A percentile compares a stretch with the other conserved stretches of the same genome.
These are phyloP conservation scores for Eragrostis tef DNA, from an alignment of 202 grass and related monocot species.

Conservation along the genomic window DNA sequence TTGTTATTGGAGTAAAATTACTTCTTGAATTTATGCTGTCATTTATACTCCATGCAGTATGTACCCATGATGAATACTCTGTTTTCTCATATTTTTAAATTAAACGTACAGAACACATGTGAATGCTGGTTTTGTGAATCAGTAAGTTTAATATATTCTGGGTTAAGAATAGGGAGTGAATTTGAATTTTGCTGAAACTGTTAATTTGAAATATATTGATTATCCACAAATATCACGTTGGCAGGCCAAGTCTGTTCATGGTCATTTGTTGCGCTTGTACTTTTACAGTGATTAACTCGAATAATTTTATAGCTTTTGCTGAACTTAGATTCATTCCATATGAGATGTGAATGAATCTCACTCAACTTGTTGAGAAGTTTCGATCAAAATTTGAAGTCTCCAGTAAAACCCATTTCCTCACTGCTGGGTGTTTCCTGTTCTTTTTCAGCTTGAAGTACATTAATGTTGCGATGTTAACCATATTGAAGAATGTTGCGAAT, in stretches of 20 bases:
- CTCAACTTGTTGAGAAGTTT: slow-evolving; percentile 28
- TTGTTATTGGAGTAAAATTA: slow-evolving; percentile 5
- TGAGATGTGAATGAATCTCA: slow-evolving; percentile 5
- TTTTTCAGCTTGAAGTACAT: slow-evolving; percentile 96
- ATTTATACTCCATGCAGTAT: not conserved
- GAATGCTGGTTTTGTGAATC: slow-evolving; percentile 23
- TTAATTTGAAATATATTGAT: not conserved
- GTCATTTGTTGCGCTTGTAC: not conserved
- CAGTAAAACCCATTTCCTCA: not conserved
- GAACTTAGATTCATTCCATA: slow-evolving; percentile 20
- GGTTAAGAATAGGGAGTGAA: not conserved
- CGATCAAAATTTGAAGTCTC: slow-evolving; percentile 21
- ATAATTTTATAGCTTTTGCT: slow-evolving; percentile 13
- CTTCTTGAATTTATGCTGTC: slow-evolving; percentile 3
- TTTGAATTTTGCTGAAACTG: slow-evolving; percentile 14
- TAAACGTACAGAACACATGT: not conserved
- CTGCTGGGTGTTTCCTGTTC: slow-evolving; percentile 26
- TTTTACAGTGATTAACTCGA: not conserved
- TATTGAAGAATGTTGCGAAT: slow-evolving; percentile 98
- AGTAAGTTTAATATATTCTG: slow-evolving; percentile 32
- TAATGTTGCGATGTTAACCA: slow-evolving; percentile 99
- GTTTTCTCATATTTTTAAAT: slow-evolving; percentile 2
- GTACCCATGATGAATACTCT: not conserved
- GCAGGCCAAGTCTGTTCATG: not conserved
- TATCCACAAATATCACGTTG: not conserved